Evolutionary conservation across 1,284 basidiomycete species (phyloP), one percentile per base, ranked within the genome.

Genomic region (Heterobasidion occidentale): DNA sequence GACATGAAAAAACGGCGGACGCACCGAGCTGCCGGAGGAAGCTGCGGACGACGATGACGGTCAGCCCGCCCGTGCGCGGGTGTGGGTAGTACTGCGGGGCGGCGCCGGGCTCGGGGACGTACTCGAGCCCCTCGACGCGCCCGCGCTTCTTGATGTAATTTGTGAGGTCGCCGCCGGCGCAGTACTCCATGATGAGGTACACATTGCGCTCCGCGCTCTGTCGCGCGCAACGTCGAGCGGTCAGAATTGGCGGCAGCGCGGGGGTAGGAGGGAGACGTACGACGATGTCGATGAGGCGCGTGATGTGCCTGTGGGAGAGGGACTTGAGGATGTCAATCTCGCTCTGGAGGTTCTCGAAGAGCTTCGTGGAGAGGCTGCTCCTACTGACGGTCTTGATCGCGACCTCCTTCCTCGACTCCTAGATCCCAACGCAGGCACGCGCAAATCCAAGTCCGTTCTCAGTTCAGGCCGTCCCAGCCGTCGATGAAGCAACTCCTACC

Each of bases 101-200:
- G 50, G 84, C 78, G 45, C 85, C 83, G 5, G 82, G 79, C 48
- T 74, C 70, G 7, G 92, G 85, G 1, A 83, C 67, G 61, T 92
- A 95, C 66, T 94, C 89, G 15, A 97, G 78, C 3, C 88, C 85
- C 54, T 93, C 87, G 49, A 96, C 86, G 33, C 86, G 83, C 17
- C 93, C 94, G 12, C 92, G 86, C 68, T 92, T 92, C 81, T 93
- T 94, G 77, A 99, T 96, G 69, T 98, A 98, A 64, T 93, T 85
- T 0, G 93, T 93, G 48, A 99, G 83, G 71, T 99, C 97, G 12
- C 94, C 94, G 3, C 94, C 94, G 0, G 94, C 86, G 71, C 96
- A 98, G 71, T 86, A 98, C 66, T 96, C 94, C 90, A 99, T 99
- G 67, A 99, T 90, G 56, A 99, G 85, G 75, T 98, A 98, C 68